A percentile compares a stretch with the other conserved stretches of the same genome.
These are phyloP conservation scores for Fusarium sp. DNA, from an alignment of 2,329 filamentous ascomycete genomes.

Conservation along the genomic window DNA sequence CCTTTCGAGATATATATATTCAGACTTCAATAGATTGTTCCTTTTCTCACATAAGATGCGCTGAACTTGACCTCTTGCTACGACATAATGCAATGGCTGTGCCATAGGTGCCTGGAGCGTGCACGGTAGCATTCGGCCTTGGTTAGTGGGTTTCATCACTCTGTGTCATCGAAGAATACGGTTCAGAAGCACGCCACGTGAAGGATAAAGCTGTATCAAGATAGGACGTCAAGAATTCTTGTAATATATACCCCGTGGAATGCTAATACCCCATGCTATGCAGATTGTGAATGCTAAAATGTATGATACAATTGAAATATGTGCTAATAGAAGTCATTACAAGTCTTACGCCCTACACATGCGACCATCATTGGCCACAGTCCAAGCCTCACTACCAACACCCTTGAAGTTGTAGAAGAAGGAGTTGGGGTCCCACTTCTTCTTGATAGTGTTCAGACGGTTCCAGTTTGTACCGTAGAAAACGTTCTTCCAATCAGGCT, in stretches of 20 bases:
- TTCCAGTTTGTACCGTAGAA: conserved; percentile 59
- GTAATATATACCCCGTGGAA: neutral
- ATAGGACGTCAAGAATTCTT: neutral
- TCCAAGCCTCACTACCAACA: conserved; percentile 63
- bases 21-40: neutral
- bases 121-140: neutral
- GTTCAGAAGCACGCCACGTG: too few species aligned
- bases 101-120: too few species aligned
- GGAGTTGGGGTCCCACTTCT: conserved; percentile 55
- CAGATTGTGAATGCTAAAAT: neutral
- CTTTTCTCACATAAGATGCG: neutral
- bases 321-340: neutral
- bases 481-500: conserved; percentile 51
- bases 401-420: conserved; percentile 58
- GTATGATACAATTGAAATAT: neutral
- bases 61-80: neutral
- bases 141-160: too few species aligned
- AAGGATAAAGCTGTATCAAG: too few species aligned
- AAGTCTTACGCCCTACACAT: conserved; percentile 22
- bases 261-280: neutral
- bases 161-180: neutral
- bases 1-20: conserved; percentile 4
- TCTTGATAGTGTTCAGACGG: conserved; percentile 55
- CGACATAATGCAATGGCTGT: accelerated
- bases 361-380: conserved; percentile 7